A percentile compares a stretch with the other conserved stretches of the same genome.
These are phyloP conservation scores for Cercospora zeae-maydis DNA, from an alignment of 2,329 filamentous ascomycete species.

Conservation along the genomic window DNA sequence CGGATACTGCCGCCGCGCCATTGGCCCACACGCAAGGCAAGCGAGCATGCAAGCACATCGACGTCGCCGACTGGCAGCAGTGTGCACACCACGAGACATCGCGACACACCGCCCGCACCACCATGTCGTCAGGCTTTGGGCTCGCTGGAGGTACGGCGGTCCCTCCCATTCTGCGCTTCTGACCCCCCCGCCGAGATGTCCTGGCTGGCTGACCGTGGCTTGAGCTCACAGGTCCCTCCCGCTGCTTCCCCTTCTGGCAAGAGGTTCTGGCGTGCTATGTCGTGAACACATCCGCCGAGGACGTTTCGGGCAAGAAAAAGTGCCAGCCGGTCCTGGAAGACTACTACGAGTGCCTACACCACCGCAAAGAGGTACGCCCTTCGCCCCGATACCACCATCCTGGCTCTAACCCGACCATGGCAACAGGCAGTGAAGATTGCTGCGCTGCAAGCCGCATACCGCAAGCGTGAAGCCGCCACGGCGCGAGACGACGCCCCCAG, in stretches of 20 bases:
- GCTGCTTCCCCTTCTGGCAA: slow-evolving; percentile 99
- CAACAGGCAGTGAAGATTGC: slow-evolving; percentile 70
- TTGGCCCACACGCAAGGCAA: not conserved
- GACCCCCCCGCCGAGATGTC: not conserved
- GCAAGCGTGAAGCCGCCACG: slow-evolving; percentile 71
- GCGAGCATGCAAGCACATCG: not conserved
- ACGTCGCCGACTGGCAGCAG: not conserved
- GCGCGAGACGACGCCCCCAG: slow-evolving; percentile 76
- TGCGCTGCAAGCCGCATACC: slow-evolving; percentile 78
- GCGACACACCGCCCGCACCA: slow-evolving; percentile 19
- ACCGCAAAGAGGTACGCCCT: slow-evolving; percentile 87
- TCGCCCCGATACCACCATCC: not conserved
- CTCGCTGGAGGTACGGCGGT: slow-evolving; percentile 66
- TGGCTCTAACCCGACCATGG: not conserved
- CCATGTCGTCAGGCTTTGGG: slow-evolving; percentile 80
- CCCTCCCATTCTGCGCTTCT: not conserved
- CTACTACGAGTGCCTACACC: slow-evolving; percentile 98
- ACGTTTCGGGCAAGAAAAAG: slow-evolving; percentile 80
- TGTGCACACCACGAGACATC: slow-evolving; percentile 4
- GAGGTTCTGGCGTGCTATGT: slow-evolving; percentile 98
- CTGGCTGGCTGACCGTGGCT: not conserved
- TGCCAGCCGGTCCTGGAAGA: slow-evolving; percentile 84
- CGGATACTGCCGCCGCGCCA: not conserved
- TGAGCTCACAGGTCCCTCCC: slow-evolving; percentile 56
- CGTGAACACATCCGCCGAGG: slow-evolving; percentile 76